Percentiles rank a stretch among this genome's conserved stretches.
Evolutionary conservation across 345 rosid species (phyloP).

Genomic region (Conringia planisiliqua): DNA sequence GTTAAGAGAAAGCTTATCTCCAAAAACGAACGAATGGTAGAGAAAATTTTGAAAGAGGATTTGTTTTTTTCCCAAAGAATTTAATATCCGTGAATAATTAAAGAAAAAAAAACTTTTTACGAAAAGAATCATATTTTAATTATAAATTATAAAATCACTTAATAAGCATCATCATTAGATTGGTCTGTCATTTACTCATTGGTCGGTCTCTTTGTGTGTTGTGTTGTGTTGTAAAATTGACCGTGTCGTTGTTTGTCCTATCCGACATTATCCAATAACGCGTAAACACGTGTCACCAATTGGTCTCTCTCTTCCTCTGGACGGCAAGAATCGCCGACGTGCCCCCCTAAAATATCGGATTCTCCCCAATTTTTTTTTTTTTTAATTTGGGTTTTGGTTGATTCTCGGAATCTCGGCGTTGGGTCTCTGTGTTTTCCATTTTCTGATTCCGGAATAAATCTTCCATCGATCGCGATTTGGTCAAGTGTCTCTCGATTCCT

Average conservation of each 20-base stretch:
- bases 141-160: neutral
- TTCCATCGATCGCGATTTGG: conserved; percentile 3
- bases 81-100: no score
- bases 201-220: neutral
- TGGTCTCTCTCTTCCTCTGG: conserved; percentile 20
- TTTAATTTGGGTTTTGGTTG: neutral
- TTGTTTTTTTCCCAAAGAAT: no score
- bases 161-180: neutral
- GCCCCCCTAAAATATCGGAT: conserved; percentile 19
- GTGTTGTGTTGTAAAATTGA: neutral
- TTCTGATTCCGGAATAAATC: neutral
- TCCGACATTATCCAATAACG: neutral
- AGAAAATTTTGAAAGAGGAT: no score
- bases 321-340: conserved; percentile 45
- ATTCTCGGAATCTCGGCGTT: neutral
- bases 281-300: conserved; percentile 4
- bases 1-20: neutral
- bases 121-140: no score
- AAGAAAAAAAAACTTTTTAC: no score
- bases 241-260: conserved; percentile 8
- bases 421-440: conserved; percentile 21
- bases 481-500: neutral
- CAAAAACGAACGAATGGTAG: no score
- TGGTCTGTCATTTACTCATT: conserved; percentile 21
- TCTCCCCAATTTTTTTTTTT: neutral